Evolutionary conservation across 2,329 filamentous ascomycete species (phyloP), one percentile per base, ranked within the genome.

Genomic region (Podosphaera xanthii): DNA sequence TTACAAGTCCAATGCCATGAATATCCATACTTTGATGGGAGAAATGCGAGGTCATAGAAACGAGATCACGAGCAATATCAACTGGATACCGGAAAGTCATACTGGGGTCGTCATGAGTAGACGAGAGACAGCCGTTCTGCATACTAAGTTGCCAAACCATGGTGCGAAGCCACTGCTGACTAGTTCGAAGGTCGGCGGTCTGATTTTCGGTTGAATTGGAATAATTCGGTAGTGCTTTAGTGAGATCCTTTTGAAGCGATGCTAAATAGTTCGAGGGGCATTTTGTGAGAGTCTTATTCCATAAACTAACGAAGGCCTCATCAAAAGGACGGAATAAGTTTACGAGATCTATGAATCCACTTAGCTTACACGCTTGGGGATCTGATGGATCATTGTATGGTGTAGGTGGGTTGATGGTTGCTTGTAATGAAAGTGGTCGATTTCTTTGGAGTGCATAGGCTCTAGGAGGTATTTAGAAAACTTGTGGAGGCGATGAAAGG

Each of bases 1-100:
- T 69, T 72, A 87, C 84, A 70, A 94, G 70, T 34, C 84, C 84
- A 46, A 86, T 78, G 22, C 83, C 84, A 63, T 90, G 76, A 2
- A 90, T 74, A 63, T 91, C 86, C 73, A 88, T 83, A 50, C 82
- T 81, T 63, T 83, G 77, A 42, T 80, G 80, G 0, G 84, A 83
- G 66, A 92, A 84, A 58, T 84, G 80, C 14, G 81, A 80, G 3
- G 84, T 82, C 70, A 90, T 80, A 12, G 77, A 76, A 31, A 77
- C 72, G 34, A 86, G 64, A 60, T 87, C 82, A 53, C 77, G 74
- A 0, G 82, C 75, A 62, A 86, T 76, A 57, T 81, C 77, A 30
- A 82, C 73, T 2, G 82, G 78, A 63, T 82, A 84, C 58, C 77
- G 76, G 64, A 83, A 85, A 0, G 80, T 77, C 61, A 83, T 74